A percentile compares a stretch with the other conserved stretches of the same genome.
These are phyloP conservation scores for Carex littledalei DNA, from an alignment of 176 grass and related monocot species.

Conservation along the genomic window DNA sequence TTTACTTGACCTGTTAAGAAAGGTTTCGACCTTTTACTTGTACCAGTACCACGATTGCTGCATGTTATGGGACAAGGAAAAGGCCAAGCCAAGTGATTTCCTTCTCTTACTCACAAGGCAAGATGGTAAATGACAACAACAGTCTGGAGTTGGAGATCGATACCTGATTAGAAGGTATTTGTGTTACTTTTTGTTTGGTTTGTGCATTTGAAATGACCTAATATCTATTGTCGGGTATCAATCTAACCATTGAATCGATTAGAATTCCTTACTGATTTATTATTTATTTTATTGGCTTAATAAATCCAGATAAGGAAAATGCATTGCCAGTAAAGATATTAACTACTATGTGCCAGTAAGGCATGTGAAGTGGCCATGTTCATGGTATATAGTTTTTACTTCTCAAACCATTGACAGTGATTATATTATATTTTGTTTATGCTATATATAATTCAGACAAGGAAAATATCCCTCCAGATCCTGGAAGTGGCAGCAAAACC, in stretches of 20 bases:
- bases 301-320: too few species aligned
- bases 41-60: background rate
- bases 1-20: background rate
- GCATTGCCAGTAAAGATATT: background rate
- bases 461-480: background rate
- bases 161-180: too few species aligned
- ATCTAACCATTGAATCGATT: too few species aligned
- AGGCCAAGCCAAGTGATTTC: too few species aligned
- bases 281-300: too few species aligned
- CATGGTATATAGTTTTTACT: background rate
- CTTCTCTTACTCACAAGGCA: too few species aligned
- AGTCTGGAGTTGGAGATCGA: too few species aligned
- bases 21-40: background rate
- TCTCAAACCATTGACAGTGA: background rate
- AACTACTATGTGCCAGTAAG: background rate
- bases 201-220: too few species aligned
- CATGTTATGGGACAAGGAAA: background rate
- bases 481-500: background rate
- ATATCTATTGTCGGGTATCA: too few species aligned
- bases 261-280: too few species aligned
- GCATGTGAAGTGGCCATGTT: background rate
- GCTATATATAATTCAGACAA: background rate
- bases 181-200: too few species aligned
- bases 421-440: constrained; percentile 2
- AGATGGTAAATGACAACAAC: too few species aligned